Conservation (phyloP, 176 grass and related monocot genomes). For the Carex parvula region DNA sequence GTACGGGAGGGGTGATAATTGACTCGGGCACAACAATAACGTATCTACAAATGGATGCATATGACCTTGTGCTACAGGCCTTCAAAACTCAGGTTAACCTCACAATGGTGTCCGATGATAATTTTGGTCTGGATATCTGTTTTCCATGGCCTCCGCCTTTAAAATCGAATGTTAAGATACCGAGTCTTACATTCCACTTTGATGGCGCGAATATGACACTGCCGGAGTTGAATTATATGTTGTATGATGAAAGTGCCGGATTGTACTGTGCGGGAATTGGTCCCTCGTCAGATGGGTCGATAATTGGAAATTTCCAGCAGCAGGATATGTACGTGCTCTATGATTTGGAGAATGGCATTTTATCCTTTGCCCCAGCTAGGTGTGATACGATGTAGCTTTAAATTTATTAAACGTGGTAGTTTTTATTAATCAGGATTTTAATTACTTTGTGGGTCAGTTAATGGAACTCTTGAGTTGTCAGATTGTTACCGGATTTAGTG, state of each 20-base stretch:
- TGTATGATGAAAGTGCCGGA: slow-evolving; percentile 11
- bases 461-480: not conserved
- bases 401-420: slow-evolving; percentile 1
- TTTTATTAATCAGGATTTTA: slow-evolving; percentile 11
- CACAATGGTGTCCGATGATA: slow-evolving; percentile 26
- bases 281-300: slow-evolving; percentile 34
- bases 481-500: not conserved
- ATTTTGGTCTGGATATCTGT: slow-evolving; percentile 43
- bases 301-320: slow-evolving; percentile 66
- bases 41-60: slow-evolving; percentile 34
- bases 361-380: slow-evolving; percentile 42
- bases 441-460: slow-evolving; percentile 1
- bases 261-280: slow-evolving; percentile 36
- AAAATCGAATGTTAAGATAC: slow-evolving; percentile 21
- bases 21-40: slow-evolving; percentile 36
- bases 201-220: slow-evolving; percentile 50
- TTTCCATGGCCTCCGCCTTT: slow-evolving; percentile 27
- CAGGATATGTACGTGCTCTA: slow-evolving; percentile 61
- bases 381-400: slow-evolving; percentile 30
- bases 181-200: slow-evolving; percentile 51
- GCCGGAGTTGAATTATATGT: slow-evolving; percentile 37
- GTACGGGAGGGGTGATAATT: slow-evolving; percentile 46
- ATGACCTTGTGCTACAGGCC: slow-evolving; percentile 1
- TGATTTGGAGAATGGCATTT: slow-evolving; percentile 27
- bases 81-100: slow-evolving; percentile 29